Evolutionary conservation across 2,329 filamentous ascomycete genomes (phyloP).

Genomic region (Hypoxylon sp.): DNA sequence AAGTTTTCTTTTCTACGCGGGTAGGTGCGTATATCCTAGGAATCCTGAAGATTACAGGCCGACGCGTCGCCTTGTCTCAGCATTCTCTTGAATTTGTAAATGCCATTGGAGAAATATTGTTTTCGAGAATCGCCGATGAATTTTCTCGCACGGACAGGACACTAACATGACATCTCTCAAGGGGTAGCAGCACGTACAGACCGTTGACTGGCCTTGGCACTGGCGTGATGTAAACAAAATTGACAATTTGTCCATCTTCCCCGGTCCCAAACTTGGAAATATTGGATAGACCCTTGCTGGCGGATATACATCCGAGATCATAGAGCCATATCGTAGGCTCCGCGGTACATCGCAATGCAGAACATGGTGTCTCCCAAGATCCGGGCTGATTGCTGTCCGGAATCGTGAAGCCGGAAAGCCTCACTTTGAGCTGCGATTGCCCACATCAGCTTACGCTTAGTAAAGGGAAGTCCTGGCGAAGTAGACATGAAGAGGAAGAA

Average conservation of each 20-base stretch:
- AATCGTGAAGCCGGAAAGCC: slow-evolving; percentile 11
- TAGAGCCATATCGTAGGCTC: slow-evolving; percentile 18
- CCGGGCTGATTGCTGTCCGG: slow-evolving; percentile 16
- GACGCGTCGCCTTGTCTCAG: not conserved
- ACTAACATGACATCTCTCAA: slow-evolving; percentile 14
- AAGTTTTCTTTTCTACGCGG: not conserved
- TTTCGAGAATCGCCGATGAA: slow-evolving; percentile 15
- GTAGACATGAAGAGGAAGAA: slow-evolving; percentile 1
- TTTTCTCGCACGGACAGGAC: slow-evolving; percentile 21
- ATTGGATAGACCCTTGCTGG: slow-evolving; percentile 14
- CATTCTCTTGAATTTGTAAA: not conserved
- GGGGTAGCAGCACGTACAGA: slow-evolving; percentile 14
- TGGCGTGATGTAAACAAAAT: slow-evolving; percentile 25
- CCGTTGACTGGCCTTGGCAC: slow-evolving; percentile 23
- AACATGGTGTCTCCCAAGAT: slow-evolving; percentile 23
- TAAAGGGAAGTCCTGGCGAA: slow-evolving; percentile 5
- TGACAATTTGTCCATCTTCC: slow-evolving; percentile 14
- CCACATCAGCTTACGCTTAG: slow-evolving; percentile 10
- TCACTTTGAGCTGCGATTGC: not conserved
- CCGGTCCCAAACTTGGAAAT: slow-evolving; percentile 9
- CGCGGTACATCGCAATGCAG: slow-evolving; percentile 22
- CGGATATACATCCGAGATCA: slow-evolving; percentile 35
- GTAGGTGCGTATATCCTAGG: not conserved
- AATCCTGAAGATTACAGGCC: not conserved
- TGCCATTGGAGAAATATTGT: slow-evolving; percentile 7